Evolutionary conservation across 148 eudicot species (phyloP).

Genomic region (Rhododendron molle): DNA sequence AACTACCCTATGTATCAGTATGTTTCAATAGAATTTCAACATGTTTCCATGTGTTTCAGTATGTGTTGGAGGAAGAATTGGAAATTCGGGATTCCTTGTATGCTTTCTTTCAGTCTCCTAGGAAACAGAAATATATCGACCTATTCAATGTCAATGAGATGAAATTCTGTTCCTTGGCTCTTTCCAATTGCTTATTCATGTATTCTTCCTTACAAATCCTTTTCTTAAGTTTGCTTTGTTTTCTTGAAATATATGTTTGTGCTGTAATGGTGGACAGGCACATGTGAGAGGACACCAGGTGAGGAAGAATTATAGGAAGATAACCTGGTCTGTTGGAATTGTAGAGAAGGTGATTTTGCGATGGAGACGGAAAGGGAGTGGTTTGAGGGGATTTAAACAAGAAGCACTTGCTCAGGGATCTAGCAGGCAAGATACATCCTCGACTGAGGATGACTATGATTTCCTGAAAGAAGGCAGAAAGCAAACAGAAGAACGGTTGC

Average conservation of each 20-base stretch:
- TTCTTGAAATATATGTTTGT: not conserved
- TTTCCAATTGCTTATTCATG: not conserved
- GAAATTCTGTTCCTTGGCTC: not conserved
- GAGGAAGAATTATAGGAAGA: constrained; percentile 63
- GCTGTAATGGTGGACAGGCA: constrained; percentile 42
- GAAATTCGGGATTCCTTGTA: not conserved
- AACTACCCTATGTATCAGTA: not conserved
- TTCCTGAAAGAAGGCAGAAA: constrained; percentile 74
- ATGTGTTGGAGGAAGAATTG: not conserved
- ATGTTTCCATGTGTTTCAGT: not conserved
- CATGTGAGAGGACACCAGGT: constrained; percentile 87
- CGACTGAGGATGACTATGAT: constrained; percentile 74
- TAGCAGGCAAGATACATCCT: constrained; percentile 27
- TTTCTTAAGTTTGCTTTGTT: not conserved
- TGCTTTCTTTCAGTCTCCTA: not conserved
- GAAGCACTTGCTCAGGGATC: constrained; percentile 37
- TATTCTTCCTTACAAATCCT: not conserved
- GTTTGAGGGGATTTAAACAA: constrained; percentile 58
- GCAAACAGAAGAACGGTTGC: constrained; percentile 69
- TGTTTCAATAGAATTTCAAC: not conserved
- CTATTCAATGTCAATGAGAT: not conserved
- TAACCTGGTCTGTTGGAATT: constrained; percentile 88
- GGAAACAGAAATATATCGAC: not conserved
- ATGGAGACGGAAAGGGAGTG: constrained; percentile 77
- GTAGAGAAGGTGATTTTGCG: constrained; percentile 78